phyloP scores from a whole-genome alignment of 1,284 basidiomycete genomes.

The Ganoderma leucocontextum region DNA sequence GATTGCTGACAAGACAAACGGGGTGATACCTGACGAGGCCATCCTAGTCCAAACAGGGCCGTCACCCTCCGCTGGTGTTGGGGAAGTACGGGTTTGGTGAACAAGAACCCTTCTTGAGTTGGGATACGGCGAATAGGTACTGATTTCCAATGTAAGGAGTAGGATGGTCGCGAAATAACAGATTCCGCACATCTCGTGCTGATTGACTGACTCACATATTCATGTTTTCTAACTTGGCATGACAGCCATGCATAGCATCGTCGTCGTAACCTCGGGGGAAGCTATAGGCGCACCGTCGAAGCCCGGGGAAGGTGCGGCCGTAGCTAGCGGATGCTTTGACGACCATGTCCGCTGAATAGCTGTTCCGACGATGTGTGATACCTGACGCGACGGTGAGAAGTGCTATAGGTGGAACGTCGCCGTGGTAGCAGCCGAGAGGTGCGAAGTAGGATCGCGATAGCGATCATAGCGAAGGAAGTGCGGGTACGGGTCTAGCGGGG shows the following conservation, averaged over 20 bases:
- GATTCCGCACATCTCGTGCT: slow-evolving; percentile 25
- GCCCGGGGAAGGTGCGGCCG: neutral
- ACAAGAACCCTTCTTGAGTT: slow-evolving; percentile 11
- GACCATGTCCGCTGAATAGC: neutral
- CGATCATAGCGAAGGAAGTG: slow-evolving; percentile 20
- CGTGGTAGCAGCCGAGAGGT: slow-evolving; percentile 1
- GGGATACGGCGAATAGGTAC: slow-evolving; percentile 5
- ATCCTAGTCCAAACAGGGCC: slow-evolving; percentile 24
- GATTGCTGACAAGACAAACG: slow-evolving; percentile 15
- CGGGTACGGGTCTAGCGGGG: slow-evolving; percentile 13
- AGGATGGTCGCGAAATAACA: slow-evolving; percentile 9
- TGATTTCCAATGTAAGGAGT: slow-evolving; percentile 18
- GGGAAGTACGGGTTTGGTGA: slow-evolving; percentile 19
- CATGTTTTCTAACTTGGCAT: neutral
- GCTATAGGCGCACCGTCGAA: slow-evolving; percentile 2
- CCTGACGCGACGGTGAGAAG: neutral
- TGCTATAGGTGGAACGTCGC: neutral
- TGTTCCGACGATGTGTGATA: neutral
- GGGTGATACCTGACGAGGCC: slow-evolving; percentile 20
- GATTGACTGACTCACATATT: slow-evolving; percentile 14
- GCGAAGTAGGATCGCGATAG: slow-evolving; percentile 29
- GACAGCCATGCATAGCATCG: neutral
- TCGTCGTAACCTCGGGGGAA: neutral
- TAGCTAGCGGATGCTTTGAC: neutral
- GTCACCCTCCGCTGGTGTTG: slow-evolving; percentile 16